Conservation (phyloP, 169 alveolate species). For the Besnoitia besnoiti region DNA sequence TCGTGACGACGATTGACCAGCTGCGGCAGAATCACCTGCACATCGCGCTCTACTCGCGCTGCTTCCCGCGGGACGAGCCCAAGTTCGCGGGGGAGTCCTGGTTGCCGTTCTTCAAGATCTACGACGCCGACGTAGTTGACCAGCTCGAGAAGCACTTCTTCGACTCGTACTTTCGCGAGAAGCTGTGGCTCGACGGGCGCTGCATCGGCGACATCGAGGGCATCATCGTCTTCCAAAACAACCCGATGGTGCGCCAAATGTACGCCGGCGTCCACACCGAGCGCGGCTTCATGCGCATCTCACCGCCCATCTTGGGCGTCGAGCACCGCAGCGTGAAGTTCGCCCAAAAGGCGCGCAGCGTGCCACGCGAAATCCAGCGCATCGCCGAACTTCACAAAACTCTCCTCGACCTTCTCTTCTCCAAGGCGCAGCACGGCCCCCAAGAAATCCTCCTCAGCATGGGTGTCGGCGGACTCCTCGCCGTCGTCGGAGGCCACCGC, state of each 20-base stretch:
- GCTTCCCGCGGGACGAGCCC: constrained; percentile 31
- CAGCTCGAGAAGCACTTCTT: constrained; percentile 27
- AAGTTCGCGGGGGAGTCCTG: constrained; percentile 68
- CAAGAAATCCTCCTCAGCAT: constrained; percentile 29
- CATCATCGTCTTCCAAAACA: constrained; percentile 66
- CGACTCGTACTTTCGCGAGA: constrained; percentile 62
- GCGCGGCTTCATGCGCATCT: constrained; percentile 36
- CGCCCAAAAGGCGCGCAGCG: neutral
- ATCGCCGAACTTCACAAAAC: constrained; percentile 49
- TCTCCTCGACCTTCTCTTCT: constrained; percentile 55
- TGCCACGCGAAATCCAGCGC: constrained; percentile 38
- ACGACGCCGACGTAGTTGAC: constrained; percentile 65
- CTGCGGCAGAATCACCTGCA: constrained; percentile 63
- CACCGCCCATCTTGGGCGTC: constrained; percentile 65
- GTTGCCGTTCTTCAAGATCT: constrained; percentile 71
- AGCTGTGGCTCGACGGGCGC: constrained; percentile 67
- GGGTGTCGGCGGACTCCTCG: constrained; percentile 6
- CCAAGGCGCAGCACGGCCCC: constrained; percentile 53
- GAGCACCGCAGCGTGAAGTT: constrained; percentile 22
- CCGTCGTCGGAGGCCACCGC: neutral
- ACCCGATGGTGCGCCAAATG: constrained; percentile 65
- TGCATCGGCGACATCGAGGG: constrained; percentile 64
- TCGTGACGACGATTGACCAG: constrained; percentile 66
- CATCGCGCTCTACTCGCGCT: constrained; percentile 32
- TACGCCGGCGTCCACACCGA: constrained; percentile 68